Conservation (phyloP, 352 stramenopile species). For the Pythium volutum region DNA sequence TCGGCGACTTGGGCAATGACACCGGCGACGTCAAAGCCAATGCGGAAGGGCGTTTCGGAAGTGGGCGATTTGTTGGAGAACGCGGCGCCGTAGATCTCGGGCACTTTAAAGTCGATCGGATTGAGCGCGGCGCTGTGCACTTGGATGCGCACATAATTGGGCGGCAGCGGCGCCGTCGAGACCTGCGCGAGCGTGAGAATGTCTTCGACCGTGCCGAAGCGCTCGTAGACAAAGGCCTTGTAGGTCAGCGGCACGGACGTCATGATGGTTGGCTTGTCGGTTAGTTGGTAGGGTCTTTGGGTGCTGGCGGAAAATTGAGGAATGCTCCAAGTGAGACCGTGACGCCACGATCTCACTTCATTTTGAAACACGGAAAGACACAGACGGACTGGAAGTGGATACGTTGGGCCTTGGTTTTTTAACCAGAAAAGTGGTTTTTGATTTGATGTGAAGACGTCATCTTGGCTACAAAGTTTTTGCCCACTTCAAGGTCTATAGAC, state of each 20-base stretch:
- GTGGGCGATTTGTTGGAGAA: conserved; percentile 1
- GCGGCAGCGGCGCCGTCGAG: neutral
- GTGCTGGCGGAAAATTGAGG: neutral
- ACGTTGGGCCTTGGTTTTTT: neutral
- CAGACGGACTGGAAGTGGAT: neutral
- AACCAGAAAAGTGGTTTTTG: neutral
- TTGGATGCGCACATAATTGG: conserved; percentile 8
- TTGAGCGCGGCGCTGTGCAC: conserved; percentile 16
- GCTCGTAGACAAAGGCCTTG: conserved; percentile 15
- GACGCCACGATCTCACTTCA: no score
- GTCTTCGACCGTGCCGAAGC: neutral
- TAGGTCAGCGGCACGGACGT: conserved; percentile 8
- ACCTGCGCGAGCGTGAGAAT: conserved; percentile 5
- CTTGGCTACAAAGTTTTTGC: neutral
- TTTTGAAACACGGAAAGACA: neutral
- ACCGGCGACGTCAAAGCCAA: conserved; percentile 14
- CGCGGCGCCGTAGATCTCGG: neutral
- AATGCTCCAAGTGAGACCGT: neutral
- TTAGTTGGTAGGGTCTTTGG: neutral
- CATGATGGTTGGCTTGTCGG: neutral
- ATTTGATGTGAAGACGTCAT: neutral
- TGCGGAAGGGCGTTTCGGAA: conserved; percentile 6
- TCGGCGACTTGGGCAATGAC: conserved; percentile 8
- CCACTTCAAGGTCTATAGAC: neutral
- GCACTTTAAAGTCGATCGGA: conserved; percentile 9